These are phyloP conservation scores for Asparagopsis taxiformis DNA, from an alignment of 31 red algal species.

Conservation along the genomic window DNA sequence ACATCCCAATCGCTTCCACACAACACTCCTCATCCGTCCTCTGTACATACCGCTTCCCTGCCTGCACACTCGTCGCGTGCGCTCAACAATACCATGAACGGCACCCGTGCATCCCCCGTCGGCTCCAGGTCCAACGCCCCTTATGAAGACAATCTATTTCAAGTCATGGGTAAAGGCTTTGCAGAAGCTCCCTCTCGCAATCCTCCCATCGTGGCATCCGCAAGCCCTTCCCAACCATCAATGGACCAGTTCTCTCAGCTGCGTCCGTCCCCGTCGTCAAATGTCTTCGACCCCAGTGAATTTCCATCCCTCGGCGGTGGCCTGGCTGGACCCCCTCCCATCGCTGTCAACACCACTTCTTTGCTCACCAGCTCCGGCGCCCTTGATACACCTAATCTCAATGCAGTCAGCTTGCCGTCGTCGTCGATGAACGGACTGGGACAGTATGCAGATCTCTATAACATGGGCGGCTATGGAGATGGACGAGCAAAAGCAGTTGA, in stretches of 20 bases:
- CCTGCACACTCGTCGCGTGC: constrained; percentile 1
- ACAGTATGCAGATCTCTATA: constrained; percentile 41
- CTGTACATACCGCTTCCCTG: constrained; percentile 19
- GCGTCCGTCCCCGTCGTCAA: constrained; percentile 5
- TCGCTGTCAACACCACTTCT: background rate
- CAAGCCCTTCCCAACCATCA: constrained; percentile 1
- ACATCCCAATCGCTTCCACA: constrained; percentile 15
- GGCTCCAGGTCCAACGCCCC: background rate
- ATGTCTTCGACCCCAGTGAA: constrained; percentile 53
- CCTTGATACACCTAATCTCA: constrained; percentile 17
- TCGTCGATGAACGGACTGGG: constrained; percentile 21
- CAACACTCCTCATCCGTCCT: constrained; percentile 17
- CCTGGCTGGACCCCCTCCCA: background rate
- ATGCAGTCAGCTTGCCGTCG: constrained; percentile 17
- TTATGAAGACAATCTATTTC: constrained; percentile 46
- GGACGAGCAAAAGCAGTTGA: constrained; percentile 58
- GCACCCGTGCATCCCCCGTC: constrained; percentile 7
- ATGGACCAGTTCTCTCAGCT: constrained; percentile 15
- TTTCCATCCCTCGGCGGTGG: constrained; percentile 36
- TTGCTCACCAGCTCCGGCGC: constrained; percentile 9
- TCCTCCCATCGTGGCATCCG: background rate
- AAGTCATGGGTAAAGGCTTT: constrained; percentile 31
- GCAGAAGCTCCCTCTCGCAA: constrained; percentile 13
- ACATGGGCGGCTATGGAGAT: constrained; percentile 34
- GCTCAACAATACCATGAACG: constrained; percentile 10